Conservation (phyloP, 2,329 filamentous ascomycete genomes). For the Neoscytalidium dimidiatum region DNA sequence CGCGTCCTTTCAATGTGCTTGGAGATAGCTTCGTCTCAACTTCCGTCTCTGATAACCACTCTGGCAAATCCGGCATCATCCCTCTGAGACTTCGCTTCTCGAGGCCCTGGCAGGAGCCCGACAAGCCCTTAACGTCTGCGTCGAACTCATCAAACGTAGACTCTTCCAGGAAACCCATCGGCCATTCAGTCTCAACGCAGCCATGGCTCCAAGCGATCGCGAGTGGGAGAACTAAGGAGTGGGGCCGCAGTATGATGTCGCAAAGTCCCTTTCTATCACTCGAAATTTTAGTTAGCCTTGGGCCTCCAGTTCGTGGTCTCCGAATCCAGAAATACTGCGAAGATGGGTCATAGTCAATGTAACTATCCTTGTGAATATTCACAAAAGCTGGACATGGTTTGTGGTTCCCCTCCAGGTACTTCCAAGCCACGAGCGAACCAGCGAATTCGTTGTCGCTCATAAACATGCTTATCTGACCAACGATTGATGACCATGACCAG, state of each 20-base stretch:
- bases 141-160: background rate
- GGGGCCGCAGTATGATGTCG: background rate
- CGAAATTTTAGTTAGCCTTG: too few relatives aligned
- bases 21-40: background rate
- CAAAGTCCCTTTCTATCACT: too few relatives aligned
- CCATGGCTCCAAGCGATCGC: background rate
- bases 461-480: accelerated
- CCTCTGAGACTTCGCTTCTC: background rate
- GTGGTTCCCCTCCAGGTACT: background rate
- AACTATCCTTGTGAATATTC: background rate
- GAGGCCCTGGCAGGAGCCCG: background rate
- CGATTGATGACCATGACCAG: background rate
- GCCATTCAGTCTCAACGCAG: background rate
- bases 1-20: background rate
- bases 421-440: background rate
- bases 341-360: too few relatives aligned
- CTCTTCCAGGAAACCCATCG: background rate
- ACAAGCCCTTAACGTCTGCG: too few relatives aligned
- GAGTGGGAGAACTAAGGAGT: background rate
- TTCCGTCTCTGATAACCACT: accelerated
- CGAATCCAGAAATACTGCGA: too few relatives aligned
- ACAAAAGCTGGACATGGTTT: background rate
- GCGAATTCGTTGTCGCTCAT: background rate
- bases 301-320: too few relatives aligned
- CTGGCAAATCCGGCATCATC: background rate